phyloP scores from a whole-genome alignment of 306 rosid species.

The Medicago ruthenica region DNA sequence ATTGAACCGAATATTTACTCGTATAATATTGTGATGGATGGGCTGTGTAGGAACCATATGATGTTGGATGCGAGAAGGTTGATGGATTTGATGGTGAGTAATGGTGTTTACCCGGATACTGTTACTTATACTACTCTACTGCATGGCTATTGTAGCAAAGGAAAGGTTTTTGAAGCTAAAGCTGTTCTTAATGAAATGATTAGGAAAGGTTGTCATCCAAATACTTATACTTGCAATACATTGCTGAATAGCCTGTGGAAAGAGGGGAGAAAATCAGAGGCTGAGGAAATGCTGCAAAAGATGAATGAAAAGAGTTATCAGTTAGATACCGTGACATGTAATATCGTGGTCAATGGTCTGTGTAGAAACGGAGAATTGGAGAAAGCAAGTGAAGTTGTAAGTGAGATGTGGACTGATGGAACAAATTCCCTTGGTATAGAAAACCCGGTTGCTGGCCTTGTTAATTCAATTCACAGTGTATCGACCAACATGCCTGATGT shows the following conservation, averaged over 20 bases:
- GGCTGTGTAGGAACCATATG: constrained; percentile 76
- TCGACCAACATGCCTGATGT: constrained; percentile 73
- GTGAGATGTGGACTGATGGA: constrained; percentile 88
- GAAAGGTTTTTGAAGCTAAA: constrained; percentile 77
- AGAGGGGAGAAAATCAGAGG: constrained; percentile 80
- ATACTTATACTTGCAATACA: constrained; percentile 82
- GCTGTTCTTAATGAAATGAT: constrained; percentile 77
- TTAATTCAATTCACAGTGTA: constrained; percentile 57
- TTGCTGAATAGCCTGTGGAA: constrained; percentile 91
- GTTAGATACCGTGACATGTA: constrained; percentile 83
- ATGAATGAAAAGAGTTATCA: constrained; percentile 78
- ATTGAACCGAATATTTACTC: constrained; percentile 69
- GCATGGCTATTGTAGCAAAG: constrained; percentile 78
- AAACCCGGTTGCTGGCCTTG: constrained; percentile 64
- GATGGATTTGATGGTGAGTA: constrained; percentile 63
- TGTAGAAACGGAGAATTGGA: constrained; percentile 84
- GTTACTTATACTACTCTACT: constrained; percentile 77
- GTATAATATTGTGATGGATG: constrained; percentile 76
- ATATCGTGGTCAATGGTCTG: constrained; percentile 80
- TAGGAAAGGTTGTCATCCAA: constrained; percentile 67
- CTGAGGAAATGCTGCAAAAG: constrained; percentile 76
- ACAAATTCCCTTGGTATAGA: constrained; percentile 68
- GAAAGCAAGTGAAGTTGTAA: constrained; percentile 76
- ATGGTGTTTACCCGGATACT: constrained; percentile 66
- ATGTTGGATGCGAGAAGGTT: constrained; percentile 72